Evolutionary conservation across 2,329 filamentous ascomycete species (phyloP), one percentile per base, ranked within the genome.

Genomic region (Endothia cerciana): DNA sequence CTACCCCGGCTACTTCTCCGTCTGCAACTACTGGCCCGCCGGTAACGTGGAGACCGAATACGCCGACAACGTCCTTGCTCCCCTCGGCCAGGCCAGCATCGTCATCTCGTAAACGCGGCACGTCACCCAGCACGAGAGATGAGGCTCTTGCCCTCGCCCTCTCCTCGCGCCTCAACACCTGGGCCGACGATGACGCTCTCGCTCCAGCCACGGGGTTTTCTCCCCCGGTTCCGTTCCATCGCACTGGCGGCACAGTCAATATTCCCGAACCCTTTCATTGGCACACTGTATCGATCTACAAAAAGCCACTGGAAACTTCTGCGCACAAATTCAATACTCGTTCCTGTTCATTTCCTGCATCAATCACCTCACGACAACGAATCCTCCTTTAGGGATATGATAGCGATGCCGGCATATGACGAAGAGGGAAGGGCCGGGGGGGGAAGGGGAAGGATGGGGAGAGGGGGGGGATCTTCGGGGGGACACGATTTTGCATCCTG

Each of bases 1-100:
- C 70, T 77, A 87, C 81, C 83, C 82, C 45, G 79, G 88, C n/a
- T 88, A 86, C 79, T 93, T 87, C 82, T 94, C 91, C 38, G 92
- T 96, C 73, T 97, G 93, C 89, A 94, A 97, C 85, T 97, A 97
- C 82, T 81, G 80, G 71, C 84, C 88, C 68, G 80, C 87, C 69
- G 93, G 92, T 91, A 87, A 88, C 77, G 78, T 83, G 56, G 81
- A 76, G 51, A 85, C 84, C 67, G 68, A 74, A 38, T 87, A 85
- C 70, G 82, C 72, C 67, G 68, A 69, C 15, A 87, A 88, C 73
- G 83, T 88, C 45, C 72, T 81, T 59, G 69, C 72, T 47, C 80
- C 85, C 45, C 73, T 77, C 58, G 76, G 77, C 65, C 70, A 78
- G 68, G 61, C 73, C 53, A 69, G 71, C 22, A 72, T 78, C 57